These are phyloP conservation scores for Yamadazyma taylorii DNA, from an alignment of 1,139 yeast genomes.

Conservation along the genomic window DNA sequence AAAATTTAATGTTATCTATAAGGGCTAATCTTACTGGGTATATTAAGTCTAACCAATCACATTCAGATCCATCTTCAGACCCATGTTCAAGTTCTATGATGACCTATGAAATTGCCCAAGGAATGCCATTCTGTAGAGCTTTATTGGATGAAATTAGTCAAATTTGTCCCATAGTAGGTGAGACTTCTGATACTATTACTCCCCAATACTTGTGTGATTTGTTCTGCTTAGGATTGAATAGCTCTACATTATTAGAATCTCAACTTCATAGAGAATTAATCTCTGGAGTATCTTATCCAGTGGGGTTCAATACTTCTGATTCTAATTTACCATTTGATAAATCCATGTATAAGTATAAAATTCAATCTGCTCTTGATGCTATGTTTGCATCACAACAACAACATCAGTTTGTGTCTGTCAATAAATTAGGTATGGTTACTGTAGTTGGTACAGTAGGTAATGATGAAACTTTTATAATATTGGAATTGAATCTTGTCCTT, in stretches of 20 bases:
- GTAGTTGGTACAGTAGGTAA: slow-evolving; percentile 49
- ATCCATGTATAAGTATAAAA: slow-evolving; percentile 24
- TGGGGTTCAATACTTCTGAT: slow-evolving; percentile 38
- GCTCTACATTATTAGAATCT: slow-evolving; percentile 39
- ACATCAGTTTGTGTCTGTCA: slow-evolving; percentile 45
- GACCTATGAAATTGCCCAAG: slow-evolving; percentile 38
- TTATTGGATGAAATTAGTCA: slow-evolving; percentile 36
- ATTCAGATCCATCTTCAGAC: background rate
- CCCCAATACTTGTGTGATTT: slow-evolving; percentile 50
- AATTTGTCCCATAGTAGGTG: slow-evolving; percentile 38
- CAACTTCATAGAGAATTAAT: slow-evolving; percentile 48
- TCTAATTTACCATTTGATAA: slow-evolving; percentile 21
- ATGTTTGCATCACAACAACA: slow-evolving; percentile 38
- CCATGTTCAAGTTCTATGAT: slow-evolving; percentile 17
- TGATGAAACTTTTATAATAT: slow-evolving; percentile 41
- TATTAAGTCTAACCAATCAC: too few species aligned
- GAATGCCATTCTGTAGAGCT: slow-evolving; percentile 41
- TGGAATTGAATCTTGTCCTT: slow-evolving; percentile 23
- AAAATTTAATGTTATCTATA: slow-evolving; percentile 21
- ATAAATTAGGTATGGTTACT: slow-evolving; percentile 45
- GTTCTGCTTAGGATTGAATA: slow-evolving; percentile 38
- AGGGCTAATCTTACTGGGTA: slow-evolving; percentile 36
- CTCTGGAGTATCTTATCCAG: slow-evolving; percentile 46
- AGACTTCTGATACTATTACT: slow-evolving; percentile 43
- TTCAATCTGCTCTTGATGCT: slow-evolving; percentile 41